Percentiles rank a stretch among this genome's conserved stretches.
Evolutionary conservation across 345 rosid genomes (phyloP).

Genomic region (Zanthoxylum bungeanum): DNA sequence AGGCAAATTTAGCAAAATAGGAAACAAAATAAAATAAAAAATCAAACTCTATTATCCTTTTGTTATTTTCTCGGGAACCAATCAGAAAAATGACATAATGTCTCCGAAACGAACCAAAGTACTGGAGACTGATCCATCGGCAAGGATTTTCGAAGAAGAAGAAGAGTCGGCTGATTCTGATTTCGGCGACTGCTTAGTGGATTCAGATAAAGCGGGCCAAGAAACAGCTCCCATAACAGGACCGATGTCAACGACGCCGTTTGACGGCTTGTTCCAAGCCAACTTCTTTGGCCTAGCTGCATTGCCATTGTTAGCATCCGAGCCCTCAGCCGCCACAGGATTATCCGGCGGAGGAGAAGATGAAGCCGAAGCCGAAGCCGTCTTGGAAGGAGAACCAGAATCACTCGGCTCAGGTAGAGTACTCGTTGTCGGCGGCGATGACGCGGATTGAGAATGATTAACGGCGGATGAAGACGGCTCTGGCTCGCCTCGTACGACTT

Average conservation of each 20-base stretch:
- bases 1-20: not conserved
- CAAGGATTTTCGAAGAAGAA: constrained; percentile 27
- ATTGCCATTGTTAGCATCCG: constrained; percentile 29
- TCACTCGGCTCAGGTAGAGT: constrained; percentile 22
- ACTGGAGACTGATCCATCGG: constrained; percentile 44
- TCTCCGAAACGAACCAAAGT: constrained; percentile 42
- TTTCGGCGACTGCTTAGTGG: constrained; percentile 45
- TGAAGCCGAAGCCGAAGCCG: too few relatives aligned
- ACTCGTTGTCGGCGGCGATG: constrained; percentile 10
- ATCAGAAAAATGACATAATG: too few relatives aligned
- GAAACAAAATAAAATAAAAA: not conserved
- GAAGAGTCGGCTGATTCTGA: constrained; percentile 26
- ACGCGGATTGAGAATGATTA: constrained; percentile 22
- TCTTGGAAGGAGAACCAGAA: constrained; percentile 22
- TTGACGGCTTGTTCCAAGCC: constrained; percentile 56
- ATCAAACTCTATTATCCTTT: too few relatives aligned
- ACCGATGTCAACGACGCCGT: constrained; percentile 34
- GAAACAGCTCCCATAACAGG: constrained; percentile 55
- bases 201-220: constrained; percentile 66
- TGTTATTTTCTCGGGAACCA: too few relatives aligned
- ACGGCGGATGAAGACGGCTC: constrained; percentile 20
- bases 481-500: constrained; percentile 39
- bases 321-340: constrained; percentile 23
- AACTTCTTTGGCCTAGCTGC: constrained; percentile 43
- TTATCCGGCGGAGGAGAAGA: constrained; percentile 20